These are phyloP conservation scores for Radiomyces spectabilis DNA, from an alignment of 192 early-diverging fungal species.

Conservation along the genomic window DNA sequence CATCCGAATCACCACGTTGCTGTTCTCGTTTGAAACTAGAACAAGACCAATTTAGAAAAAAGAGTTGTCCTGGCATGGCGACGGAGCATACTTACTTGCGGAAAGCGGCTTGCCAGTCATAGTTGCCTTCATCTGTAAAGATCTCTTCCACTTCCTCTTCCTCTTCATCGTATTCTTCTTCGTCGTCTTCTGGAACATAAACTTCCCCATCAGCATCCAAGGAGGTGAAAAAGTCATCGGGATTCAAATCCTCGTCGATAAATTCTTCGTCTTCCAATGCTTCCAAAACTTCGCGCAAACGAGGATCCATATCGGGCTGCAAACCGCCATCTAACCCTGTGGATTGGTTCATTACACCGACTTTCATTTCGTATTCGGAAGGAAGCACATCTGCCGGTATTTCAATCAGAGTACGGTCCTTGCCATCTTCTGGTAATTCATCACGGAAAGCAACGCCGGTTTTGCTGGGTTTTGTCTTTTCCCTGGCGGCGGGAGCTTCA, in stretches of 20 bases:
- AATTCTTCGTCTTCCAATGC: slow-evolving; percentile 91
- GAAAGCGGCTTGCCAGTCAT: slow-evolving; percentile 46
- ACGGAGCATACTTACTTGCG: slow-evolving; percentile 29
- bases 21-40: slow-evolving; percentile 36
- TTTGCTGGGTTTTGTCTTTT: slow-evolving; percentile 44
- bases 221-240: slow-evolving; percentile 76
- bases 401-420: slow-evolving; percentile 31
- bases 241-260: slow-evolving; percentile 70
- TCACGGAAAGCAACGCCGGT: slow-evolving; percentile 15
- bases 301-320: slow-evolving; percentile 72
- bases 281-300: slow-evolving; percentile 82
- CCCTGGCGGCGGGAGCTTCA: slow-evolving; percentile 44
- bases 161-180: slow-evolving; percentile 53
- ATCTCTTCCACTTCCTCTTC: slow-evolving; percentile 39
- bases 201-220: slow-evolving; percentile 58
- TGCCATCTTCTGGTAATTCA: slow-evolving; percentile 16
- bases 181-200: slow-evolving; percentile 48
- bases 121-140: slow-evolving; percentile 26
- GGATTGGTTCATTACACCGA: slow-evolving; percentile 65
- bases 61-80: neutral
- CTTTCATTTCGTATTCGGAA: slow-evolving; percentile 58
- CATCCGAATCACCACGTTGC: slow-evolving; percentile 20
- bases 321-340: slow-evolving; percentile 48
- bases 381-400: slow-evolving; percentile 74
- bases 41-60: neutral